Evolutionary conservation across 108 stramenopile species (phyloP).

Genomic region (Thalassiosira profunda): DNA sequence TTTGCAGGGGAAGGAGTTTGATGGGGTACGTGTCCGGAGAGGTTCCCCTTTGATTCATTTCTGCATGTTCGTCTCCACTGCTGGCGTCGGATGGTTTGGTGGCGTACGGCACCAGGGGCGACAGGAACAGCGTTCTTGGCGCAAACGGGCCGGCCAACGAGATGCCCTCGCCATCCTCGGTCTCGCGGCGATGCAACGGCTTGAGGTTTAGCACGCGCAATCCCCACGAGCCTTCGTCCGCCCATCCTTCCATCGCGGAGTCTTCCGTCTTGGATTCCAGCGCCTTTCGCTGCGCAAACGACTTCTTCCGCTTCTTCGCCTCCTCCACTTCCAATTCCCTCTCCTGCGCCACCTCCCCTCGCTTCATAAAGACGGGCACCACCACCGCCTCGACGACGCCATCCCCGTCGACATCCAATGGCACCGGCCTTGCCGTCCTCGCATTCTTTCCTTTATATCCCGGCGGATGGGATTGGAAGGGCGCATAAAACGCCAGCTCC

Average conservation of each 20-base stretch:
- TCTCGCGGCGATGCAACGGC: conserved; percentile 52
- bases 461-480: conserved; percentile 41
- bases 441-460: not conserved
- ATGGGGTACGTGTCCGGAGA: conserved; percentile 20
- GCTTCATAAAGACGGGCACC: conserved; percentile 32
- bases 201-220: conserved; percentile 74
- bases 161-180: conserved; percentile 16
- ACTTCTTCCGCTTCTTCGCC: conserved; percentile 6
- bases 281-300: not conserved
- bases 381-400: conserved; percentile 80
- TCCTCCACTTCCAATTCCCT: conserved; percentile 3
- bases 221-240: conserved; percentile 45
- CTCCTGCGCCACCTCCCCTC: conserved; percentile 15
- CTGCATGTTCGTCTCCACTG: not conserved
- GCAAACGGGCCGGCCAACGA: conserved; percentile 61
- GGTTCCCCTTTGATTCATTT: not conserved
- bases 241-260: conserved; percentile 9
- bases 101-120: conserved; percentile 17
- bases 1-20: conserved; percentile 35
- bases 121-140: conserved; percentile 61
- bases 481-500: conserved; percentile 67
- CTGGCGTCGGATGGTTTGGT: conserved; percentile 1
- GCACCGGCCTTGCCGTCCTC: conserved; percentile 46
- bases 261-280: not conserved
- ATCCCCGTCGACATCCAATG: conserved; percentile 87